phyloP scores from a whole-genome alignment of 2,329 filamentous ascomycete genomes.

The Cladosporium sp. region DNA sequence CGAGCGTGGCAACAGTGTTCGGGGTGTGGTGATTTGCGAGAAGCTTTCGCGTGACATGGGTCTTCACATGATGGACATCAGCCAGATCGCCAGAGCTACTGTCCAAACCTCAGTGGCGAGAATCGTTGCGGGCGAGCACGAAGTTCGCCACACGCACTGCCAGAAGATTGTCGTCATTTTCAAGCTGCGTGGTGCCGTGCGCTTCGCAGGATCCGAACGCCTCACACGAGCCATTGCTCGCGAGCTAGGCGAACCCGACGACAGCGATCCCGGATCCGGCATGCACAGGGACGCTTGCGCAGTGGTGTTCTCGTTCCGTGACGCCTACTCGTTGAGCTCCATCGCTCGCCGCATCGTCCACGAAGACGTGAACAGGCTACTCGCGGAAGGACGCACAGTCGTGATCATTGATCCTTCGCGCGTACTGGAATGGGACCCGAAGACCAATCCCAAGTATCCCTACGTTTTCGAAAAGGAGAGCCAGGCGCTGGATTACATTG shows the following conservation, averaged over 20 bases:
- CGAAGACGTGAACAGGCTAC: slow-evolving; percentile 19
- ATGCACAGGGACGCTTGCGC: slow-evolving; percentile 21
- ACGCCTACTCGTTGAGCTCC: slow-evolving; percentile 23
- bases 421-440: slow-evolving; percentile 19
- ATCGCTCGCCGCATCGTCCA: slow-evolving; percentile 20
- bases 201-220: slow-evolving; percentile 21
- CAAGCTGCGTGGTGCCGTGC: slow-evolving; percentile 22
- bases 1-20: slow-evolving; percentile 21
- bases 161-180: slow-evolving; percentile 18
- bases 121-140: slow-evolving; percentile 12
- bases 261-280: slow-evolving; percentile 18
- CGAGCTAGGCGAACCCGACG: slow-evolving; percentile 17
- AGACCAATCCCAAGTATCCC: slow-evolving; percentile 17
- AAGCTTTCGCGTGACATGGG: slow-evolving; percentile 23
- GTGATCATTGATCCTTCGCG: slow-evolving; percentile 20
- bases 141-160: slow-evolving; percentile 12
- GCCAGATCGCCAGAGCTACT: slow-evolving; percentile 22
- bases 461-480: slow-evolving; percentile 18
- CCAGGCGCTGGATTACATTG: slow-evolving; percentile 19
- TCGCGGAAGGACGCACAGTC: slow-evolving; percentile 15
- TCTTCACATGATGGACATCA: slow-evolving; percentile 24
- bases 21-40: slow-evolving; percentile 21
- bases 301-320: slow-evolving; percentile 22
- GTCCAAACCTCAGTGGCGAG: slow-evolving; percentile 18
- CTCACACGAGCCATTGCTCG: slow-evolving; percentile 20